Percentiles rank a stretch among this genome's conserved stretches.
phyloP scores from a whole-genome alignment of 2,329 filamentous ascomycete species.

The Daldinia eschscholtzii region DNA sequence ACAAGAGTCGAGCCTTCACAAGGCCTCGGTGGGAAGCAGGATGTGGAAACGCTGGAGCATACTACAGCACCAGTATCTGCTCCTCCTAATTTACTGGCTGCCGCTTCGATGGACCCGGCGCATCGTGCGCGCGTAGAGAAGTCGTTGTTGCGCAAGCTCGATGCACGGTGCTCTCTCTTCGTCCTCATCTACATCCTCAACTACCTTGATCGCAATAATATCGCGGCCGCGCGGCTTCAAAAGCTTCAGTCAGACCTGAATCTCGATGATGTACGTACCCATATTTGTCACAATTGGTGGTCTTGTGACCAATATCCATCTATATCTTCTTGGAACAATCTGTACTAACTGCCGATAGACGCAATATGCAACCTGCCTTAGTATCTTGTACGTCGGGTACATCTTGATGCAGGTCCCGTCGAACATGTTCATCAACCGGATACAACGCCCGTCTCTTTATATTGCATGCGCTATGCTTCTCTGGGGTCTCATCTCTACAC shows the following conservation, averaged over 20 bases:
- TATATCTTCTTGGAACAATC: slow-evolving; percentile 30
- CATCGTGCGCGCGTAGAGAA: slow-evolving; percentile 71
- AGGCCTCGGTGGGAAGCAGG: slow-evolving; percentile 32
- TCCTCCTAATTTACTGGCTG: slow-evolving; percentile 21
- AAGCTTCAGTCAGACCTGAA: slow-evolving; percentile 68
- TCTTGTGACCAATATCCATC: neutral
- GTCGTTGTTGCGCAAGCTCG: slow-evolving; percentile 77
- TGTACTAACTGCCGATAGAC: slow-evolving; percentile 54
- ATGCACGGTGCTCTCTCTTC: slow-evolving; percentile 74
- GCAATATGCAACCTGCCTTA: slow-evolving; percentile 73
- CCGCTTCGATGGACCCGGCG: slow-evolving; percentile 56
- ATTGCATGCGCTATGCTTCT: slow-evolving; percentile 66
- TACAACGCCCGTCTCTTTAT: slow-evolving; percentile 64
- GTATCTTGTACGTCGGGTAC: slow-evolving; percentile 76
- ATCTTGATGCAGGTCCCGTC: slow-evolving; percentile 73
- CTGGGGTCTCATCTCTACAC: slow-evolving; percentile 71
- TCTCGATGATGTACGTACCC: slow-evolving; percentile 50
- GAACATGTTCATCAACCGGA: slow-evolving; percentile 69
- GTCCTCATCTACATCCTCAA: slow-evolving; percentile 83
- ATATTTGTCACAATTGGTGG: neutral
- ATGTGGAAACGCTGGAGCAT: slow-evolving; percentile 45
- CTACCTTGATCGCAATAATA: slow-evolving; percentile 77
- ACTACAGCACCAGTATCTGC: slow-evolving; percentile 8
- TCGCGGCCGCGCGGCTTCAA: slow-evolving; percentile 74
- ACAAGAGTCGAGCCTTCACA: slow-evolving; percentile 34